Conservation (phyloP, 2,329 filamentous ascomycete species). For the Elsinoe necatrix region DNA sequence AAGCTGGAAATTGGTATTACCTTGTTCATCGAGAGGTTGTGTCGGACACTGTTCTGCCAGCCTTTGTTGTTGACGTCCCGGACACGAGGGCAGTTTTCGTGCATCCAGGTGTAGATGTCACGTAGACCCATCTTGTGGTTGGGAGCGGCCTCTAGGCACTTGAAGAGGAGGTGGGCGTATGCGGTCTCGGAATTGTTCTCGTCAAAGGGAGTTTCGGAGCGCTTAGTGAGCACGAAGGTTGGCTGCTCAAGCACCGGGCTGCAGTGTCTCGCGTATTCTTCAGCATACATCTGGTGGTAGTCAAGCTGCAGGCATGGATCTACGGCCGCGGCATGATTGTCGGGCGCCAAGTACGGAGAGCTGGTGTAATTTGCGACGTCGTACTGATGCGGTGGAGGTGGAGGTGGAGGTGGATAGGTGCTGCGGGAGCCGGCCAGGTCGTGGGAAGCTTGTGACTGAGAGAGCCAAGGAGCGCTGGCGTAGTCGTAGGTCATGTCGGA, state of each 20-base stretch:
- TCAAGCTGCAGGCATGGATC: neutral
- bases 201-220: constrained; percentile 16
- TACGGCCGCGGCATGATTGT: neutral
- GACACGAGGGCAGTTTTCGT: constrained; percentile 68
- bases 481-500: neutral
- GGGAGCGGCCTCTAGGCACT: constrained; percentile 60
- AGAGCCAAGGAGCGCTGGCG: neutral
- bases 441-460: neutral
- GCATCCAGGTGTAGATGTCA: constrained; percentile 87
- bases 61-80: constrained; percentile 50
- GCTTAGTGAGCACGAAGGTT: constrained; percentile 1
- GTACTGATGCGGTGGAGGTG: neutral
- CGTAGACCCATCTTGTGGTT: constrained; percentile 67
- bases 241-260: neutral
- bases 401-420: neutral
- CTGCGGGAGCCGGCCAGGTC: neutral
- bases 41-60: constrained; percentile 93
- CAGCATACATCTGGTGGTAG: neutral
- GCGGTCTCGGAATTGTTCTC: constrained; percentile 19
- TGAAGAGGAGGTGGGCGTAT: constrained; percentile 75
- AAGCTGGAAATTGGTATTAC: constrained; percentile 46
- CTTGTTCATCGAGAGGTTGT: constrained; percentile 92
- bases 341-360: neutral
- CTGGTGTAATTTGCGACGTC: neutral
- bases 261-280: neutral